A percentile compares a stretch with the other conserved stretches of the same genome.
Conservation (phyloP, 2,329 filamentous ascomycete genomes). For the Botrytis fabae region DNA sequence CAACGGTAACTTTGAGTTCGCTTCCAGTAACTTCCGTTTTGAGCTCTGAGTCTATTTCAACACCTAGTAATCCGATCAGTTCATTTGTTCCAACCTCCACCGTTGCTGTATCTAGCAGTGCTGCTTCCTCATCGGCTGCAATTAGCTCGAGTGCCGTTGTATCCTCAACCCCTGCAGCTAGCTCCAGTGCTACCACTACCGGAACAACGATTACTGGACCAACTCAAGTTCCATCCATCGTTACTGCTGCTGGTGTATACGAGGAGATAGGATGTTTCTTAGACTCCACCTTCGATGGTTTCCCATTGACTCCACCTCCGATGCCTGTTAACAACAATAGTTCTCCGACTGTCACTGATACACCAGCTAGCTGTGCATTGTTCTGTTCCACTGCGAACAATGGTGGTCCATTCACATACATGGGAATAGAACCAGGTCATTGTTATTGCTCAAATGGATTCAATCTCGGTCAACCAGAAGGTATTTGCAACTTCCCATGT, state of each 20-base stretch:
- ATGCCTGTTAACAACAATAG: background rate
- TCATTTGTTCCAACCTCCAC: constrained; percentile 8
- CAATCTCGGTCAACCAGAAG: background rate
- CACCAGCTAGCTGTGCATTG: background rate
- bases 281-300: constrained; percentile 1
- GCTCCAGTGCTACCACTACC: constrained; percentile 11
- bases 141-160: background rate
- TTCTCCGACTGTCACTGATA: background rate
- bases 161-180: background rate
- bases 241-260: background rate
- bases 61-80: background rate
- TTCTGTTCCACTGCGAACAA: constrained; percentile 8
- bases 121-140: background rate
- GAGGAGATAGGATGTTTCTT: constrained; percentile 2
- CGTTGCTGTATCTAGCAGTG: background rate
- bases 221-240: background rate
- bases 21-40: background rate
- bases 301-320: constrained; percentile 12
- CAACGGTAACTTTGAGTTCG: constrained; percentile 12
- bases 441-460: constrained; percentile 19
- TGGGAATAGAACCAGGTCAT: constrained; percentile 7
- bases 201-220: background rate
- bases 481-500: constrained; percentile 12
- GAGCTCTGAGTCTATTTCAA: background rate
- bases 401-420: background rate